Base-by-base conservation (phyloP, 2,329 filamentous ascomycete genomes). In the Diaporthe sp. region DNA sequence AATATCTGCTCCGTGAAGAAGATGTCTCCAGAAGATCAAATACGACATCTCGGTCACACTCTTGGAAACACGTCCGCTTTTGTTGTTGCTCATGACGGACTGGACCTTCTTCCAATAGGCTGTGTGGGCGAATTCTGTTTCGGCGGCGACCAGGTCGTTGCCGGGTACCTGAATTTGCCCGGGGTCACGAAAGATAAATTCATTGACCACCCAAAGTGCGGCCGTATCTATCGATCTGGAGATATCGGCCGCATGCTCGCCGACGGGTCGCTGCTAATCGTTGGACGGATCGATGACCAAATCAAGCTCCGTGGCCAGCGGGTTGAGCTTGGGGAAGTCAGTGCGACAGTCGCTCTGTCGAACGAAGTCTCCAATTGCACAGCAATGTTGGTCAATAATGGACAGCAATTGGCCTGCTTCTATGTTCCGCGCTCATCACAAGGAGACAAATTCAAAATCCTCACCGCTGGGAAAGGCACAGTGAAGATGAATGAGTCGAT, bases 51-150 rank as follows among this genome's bases (percentile, higher is more conserved):
- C n/a, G 96, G 96, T 0, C 88, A 87, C 75, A 89, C 92, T 0
- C 90, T 98, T 39, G 85, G 88, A 13, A 98, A 96, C 76, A 97
- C 94, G 0, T 97, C 94, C 0, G 89, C 90, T 0, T 91, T 95
- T 75, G 91, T 97, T 2, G 82, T 94, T 22, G 81, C 80, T 25
- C 83, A 83, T 0, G 84, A 84, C 6, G 81, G 84, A 3, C 80
- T 92, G 6, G 82, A 88, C 0, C 80, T 91, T 1, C 85, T 95
- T 0, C 94, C 94, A 0, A 82, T 90, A 9, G 95, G 95, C 4
- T 93, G 91, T 77, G 86, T 95, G 22, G 96, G 96, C 15, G 95
- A 98, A 82, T 87, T 98, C 9, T 97, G 94, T 80, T 97, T 98
- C 82, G 95, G 95, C 19, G 96, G 95, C 15, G 91, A 94, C 67